Evolutionary conservation across 345 rosid species (phyloP).

Genomic region (Microthlaspi erraticum): DNA sequence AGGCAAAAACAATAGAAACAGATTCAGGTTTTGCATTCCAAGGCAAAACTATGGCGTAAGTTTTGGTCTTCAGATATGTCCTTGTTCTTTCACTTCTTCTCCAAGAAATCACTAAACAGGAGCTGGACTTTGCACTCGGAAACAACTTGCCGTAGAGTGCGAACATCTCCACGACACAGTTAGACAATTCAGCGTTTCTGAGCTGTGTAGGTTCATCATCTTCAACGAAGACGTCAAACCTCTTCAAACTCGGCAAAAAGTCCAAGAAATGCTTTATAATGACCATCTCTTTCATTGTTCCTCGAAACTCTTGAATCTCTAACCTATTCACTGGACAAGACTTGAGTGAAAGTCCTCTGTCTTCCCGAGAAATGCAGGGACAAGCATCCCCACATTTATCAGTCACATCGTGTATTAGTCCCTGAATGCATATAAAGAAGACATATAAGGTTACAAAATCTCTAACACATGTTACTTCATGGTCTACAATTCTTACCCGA

Average conservation of each 20-base stretch:
- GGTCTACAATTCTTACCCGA: neutral
- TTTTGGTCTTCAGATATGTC: neutral
- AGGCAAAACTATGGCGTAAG: neutral
- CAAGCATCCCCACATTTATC: constrained; percentile 23
- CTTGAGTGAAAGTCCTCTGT: neutral
- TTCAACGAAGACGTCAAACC: neutral
- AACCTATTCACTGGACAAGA: constrained; percentile 19
- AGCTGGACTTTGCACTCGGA: constrained; percentile 19
- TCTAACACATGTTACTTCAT: constrained; percentile 3
- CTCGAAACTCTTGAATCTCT: constrained; percentile 3
- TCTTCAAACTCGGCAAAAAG: neutral
- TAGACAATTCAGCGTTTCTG: neutral
- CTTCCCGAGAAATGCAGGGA: constrained; percentile 16
- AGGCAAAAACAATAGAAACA: neutral
- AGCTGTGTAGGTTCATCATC: constrained; percentile 16
- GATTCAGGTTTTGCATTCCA: too few species aligned
- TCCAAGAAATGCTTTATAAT: constrained; percentile 23
- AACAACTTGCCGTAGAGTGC: neutral
- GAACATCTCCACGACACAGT: neutral
- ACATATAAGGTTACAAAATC: neutral
- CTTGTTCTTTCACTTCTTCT: constrained; percentile 10
- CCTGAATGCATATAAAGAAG: neutral
- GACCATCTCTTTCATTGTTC: constrained; percentile 9
- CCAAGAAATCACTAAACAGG: constrained; percentile 1
- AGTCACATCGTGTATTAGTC: constrained; percentile 1